Evolutionary conservation across 495 filamentous ascomycete species (phyloP).

Genomic region (Choiromyces venosus): DNA sequence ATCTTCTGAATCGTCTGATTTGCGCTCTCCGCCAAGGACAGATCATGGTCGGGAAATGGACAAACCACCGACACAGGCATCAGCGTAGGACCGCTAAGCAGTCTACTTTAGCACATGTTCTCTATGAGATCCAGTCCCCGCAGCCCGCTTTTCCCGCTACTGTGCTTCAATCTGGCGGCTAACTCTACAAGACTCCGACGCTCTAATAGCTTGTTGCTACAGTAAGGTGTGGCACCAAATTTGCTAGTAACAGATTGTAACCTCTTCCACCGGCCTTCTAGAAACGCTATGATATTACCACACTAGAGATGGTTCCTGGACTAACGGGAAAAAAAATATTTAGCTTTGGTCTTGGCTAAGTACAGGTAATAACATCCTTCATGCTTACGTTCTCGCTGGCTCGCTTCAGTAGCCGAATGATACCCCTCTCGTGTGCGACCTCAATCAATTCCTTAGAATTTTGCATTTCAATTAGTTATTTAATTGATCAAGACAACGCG

Average conservation of each 20-base stretch:
- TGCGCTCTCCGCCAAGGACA: neutral
- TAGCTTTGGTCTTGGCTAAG: neutral
- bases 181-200: neutral
- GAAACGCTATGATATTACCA: neutral
- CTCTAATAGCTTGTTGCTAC: neutral
- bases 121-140: neutral
- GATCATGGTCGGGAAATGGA: neutral
- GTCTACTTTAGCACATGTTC: neutral
- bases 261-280: neutral
- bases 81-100: neutral
- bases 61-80: neutral
- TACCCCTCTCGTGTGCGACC: neutral
- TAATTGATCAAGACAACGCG: slow-evolving; percentile 19
- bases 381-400: neutral
- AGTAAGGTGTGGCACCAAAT: neutral
- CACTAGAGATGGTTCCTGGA: neutral
- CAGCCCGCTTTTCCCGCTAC: neutral
- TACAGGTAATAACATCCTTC: neutral
- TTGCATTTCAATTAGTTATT: neutral
- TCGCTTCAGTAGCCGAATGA: neutral
- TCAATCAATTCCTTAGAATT: neutral
- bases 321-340: neutral
- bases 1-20: neutral
- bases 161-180: neutral
- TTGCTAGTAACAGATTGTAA: neutral